These are phyloP conservation scores for Clavispora santaluciae DNA, from an alignment of 805 yeast species.

Conservation along the genomic window DNA sequence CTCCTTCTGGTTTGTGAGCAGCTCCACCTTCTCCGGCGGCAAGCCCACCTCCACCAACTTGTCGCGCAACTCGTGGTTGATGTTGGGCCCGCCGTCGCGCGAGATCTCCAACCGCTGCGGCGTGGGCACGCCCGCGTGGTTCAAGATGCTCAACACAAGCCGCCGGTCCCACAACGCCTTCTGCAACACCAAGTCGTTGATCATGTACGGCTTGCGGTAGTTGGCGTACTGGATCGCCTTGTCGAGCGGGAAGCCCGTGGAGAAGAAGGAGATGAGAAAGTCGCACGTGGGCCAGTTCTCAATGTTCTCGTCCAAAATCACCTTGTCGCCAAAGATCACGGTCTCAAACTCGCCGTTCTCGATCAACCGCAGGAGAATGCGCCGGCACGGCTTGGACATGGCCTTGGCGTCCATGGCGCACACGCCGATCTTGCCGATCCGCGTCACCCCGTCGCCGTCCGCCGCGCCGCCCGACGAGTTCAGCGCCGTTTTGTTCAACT, in stretches of 20 bases:
- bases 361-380: slow-evolving; percentile 79
- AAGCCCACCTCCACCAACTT: slow-evolving; percentile 44
- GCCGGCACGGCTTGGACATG: slow-evolving; percentile 90
- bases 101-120: slow-evolving; percentile 85
- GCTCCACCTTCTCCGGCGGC: slow-evolving; percentile 43
- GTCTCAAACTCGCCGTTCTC: slow-evolving; percentile 96
- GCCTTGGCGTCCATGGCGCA: slow-evolving; percentile 99
- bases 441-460: slow-evolving; percentile 36
- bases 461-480: slow-evolving; percentile 31
- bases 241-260: slow-evolving; percentile 94
- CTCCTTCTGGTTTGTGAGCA: slow-evolving; percentile 64
- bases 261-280: slow-evolving; percentile 85
- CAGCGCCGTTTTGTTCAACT: slow-evolving; percentile 32
- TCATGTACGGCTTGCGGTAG: slow-evolving; percentile 80
- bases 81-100: slow-evolving; percentile 94
- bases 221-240: slow-evolving; percentile 90
- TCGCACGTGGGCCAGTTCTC: slow-evolving; percentile 99
- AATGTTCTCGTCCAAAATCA: slow-evolving; percentile 84
- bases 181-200: slow-evolving; percentile 88
- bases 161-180: slow-evolving; percentile 97
- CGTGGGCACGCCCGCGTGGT: slow-evolving; percentile 81
- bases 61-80: slow-evolving; percentile 49
- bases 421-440: slow-evolving; percentile 91
- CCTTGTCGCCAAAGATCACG: slow-evolving; percentile 95
- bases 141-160: slow-evolving; percentile 71